Evolutionary conservation across 2,329 filamentous ascomycete genomes (phyloP), one percentile per base, ranked within the genome.

Genomic region (Cercospora canescens): DNA sequence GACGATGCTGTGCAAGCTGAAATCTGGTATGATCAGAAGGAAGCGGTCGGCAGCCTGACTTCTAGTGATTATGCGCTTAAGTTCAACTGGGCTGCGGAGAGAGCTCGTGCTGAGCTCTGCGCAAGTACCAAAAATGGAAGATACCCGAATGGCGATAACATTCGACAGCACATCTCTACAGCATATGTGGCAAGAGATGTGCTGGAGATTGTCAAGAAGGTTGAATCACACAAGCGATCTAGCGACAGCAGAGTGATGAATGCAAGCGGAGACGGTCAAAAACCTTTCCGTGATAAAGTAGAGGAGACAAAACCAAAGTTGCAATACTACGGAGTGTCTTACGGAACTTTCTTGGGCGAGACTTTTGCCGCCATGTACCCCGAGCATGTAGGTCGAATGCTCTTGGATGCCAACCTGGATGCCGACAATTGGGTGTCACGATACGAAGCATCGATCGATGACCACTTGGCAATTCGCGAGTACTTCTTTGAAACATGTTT

Each of bases 91-190:
- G 50, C 76, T 75, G 60, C 72, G 74, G 18, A 72, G 8, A 75
- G 79, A 61, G 80, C 79, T 2, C 76, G 72, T 30, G 79, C 64
- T 9, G 57, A 69, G 54, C 64, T 69, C 18, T 74, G 73, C 56
- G 68, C 70, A 6, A 73, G 73, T 5, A 67, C 64, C 4, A 69
- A 71, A 34, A 70, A 75, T 37, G 78, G 80, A 32, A 80, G 80
- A 69, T 70, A 67, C 37, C 18, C 37, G 6, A 64, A 69, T 58
- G 69, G 69, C 32, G 67, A 67, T 60, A 70, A 70, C 35, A 14
- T 70, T 14, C 58, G 69, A 28, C 67, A 67, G 45, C 78, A 79
- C 67, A 79, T 72, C 71, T 82, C 67, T 21, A 84, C 64, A 14
- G 60, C 64, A 6, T 66, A 59, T 16, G 64, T 66, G 16, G 64